Evolutionary conservation across 306 rosid species (phyloP), one percentile per base, ranked within the genome.

Genomic region (Begonia loranthoides): DNA sequence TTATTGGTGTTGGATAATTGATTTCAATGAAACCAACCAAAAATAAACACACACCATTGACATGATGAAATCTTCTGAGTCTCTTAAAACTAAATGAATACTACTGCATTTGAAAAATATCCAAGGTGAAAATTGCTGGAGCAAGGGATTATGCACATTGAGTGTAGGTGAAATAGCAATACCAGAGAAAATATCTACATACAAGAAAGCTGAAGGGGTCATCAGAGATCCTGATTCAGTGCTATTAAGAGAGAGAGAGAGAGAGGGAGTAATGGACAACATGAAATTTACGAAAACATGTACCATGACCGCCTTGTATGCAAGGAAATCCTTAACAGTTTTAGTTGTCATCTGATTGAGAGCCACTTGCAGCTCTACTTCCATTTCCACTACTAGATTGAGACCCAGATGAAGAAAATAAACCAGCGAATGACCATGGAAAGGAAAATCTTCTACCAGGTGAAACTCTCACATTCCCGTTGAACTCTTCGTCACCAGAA

Each of bases 391-490:
- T 55, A 1, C 75, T 55, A 9, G 64, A 54, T 15, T 58, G 59
- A 36, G 76, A 70, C 38, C 48, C 74, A 13, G 73, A 79, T 19
- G 78, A 60, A 40, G 88, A 69, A 76, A 84, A 84, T 41, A 81
- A 67, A 56, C 80, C 78, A 72, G 56, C 64, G 59, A 84, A 80
- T 49, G 87, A 84, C 95, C 90, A 84, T n/a, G 78, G 83, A 63
- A 81, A 66, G 13, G 83, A 57, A 63, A 84, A 84, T 65, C 95
- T 62, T 65, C 82, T 69, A 61, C 79, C 83, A 19, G 53, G 54
- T 46, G 63, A 64, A 63, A 47, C 68, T 68, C 88, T 70, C 44
- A 61, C 80, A 46, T 72, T 79, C 22, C 53, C 69, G 17, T 56
- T 59, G 17, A 57, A 61, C 41, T 39, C 74, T 9, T 52, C 74